Conservation (phyloP, 2,329 filamentous ascomycete species). For the Sporothrix schenckii region DNA sequence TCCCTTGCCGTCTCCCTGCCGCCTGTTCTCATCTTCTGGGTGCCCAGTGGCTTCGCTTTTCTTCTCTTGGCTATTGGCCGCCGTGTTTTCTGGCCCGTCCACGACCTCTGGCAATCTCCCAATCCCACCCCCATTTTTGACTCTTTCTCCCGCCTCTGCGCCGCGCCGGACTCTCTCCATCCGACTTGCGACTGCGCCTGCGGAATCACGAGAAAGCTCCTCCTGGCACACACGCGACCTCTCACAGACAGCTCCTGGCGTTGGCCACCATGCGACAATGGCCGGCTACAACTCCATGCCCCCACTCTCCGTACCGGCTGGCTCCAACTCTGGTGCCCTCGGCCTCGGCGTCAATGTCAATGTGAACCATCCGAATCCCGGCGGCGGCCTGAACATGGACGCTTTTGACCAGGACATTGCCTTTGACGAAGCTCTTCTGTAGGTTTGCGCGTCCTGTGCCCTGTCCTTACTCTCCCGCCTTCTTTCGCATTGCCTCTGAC, state of each 20-base stretch:
- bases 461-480: neutral
- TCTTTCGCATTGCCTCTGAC: neutral
- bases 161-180: conserved; percentile 5
- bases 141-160: conserved; percentile 18
- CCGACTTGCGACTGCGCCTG: neutral
- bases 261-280: conserved; percentile 46
- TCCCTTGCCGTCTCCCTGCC: conserved; percentile 11
- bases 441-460: conserved; percentile 32
- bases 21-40: neutral
- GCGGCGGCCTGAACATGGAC: conserved; percentile 49
- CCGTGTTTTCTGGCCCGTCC: neutral
- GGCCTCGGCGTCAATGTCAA: conserved; percentile 50
- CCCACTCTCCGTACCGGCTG: conserved; percentile 51
- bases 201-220: neutral
- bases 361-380: conserved; percentile 41
- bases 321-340: conserved; percentile 51
- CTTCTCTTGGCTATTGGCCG: neutral
- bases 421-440: conserved; percentile 63
- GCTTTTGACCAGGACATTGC: conserved; percentile 56
- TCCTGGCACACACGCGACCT: neutral
- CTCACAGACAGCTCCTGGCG: neutral
- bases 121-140: neutral
- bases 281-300: conserved; percentile 61
- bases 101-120: conserved; percentile 12
- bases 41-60: neutral